Conservation (phyloP, 306 rosid genomes). For the Biancaea sappan region DNA sequence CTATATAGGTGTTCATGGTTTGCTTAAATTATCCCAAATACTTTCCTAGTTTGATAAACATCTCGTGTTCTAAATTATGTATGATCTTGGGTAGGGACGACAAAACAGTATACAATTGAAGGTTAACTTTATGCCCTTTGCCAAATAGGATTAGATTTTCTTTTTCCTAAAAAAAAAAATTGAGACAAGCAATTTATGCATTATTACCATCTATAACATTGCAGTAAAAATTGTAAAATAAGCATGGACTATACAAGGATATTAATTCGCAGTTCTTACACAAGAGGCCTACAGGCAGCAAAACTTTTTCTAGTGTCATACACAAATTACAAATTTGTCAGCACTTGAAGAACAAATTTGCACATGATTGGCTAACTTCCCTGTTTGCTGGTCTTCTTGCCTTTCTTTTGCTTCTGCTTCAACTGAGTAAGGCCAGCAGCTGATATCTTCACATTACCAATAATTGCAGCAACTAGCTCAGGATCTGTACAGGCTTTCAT, state of each 20-base stretch:
- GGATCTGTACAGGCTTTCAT: constrained; percentile 98
- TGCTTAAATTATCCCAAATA: too few species aligned
- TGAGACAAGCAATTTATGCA: not conserved
- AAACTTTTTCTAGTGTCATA: constrained; percentile 19
- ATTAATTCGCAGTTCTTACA: not conserved
- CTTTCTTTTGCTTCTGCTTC: constrained; percentile 95
- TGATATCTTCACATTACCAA: constrained; percentile 84
- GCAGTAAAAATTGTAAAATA: not conserved
- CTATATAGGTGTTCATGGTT: too few species aligned
- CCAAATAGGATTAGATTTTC: not conserved
- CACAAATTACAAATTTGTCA: constrained; percentile 33
- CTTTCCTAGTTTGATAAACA: not conserved
- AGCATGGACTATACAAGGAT: not conserved
- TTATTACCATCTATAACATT: not conserved
- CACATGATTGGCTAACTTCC: constrained; percentile 29
- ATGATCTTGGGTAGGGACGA: not conserved
- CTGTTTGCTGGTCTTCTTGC: constrained; percentile 68
- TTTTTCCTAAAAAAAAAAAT: not conserved
- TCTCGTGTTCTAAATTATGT: not conserved
- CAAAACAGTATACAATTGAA: not conserved
- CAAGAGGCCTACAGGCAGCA: not conserved
- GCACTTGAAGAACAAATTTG: constrained; percentile 15
- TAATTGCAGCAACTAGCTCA: constrained; percentile 78
- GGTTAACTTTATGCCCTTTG: not conserved
- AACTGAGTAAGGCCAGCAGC: constrained; percentile 89